Conservation (phyloP, 1,139 yeast species). For the Sugiyamaella xylanicola region DNA sequence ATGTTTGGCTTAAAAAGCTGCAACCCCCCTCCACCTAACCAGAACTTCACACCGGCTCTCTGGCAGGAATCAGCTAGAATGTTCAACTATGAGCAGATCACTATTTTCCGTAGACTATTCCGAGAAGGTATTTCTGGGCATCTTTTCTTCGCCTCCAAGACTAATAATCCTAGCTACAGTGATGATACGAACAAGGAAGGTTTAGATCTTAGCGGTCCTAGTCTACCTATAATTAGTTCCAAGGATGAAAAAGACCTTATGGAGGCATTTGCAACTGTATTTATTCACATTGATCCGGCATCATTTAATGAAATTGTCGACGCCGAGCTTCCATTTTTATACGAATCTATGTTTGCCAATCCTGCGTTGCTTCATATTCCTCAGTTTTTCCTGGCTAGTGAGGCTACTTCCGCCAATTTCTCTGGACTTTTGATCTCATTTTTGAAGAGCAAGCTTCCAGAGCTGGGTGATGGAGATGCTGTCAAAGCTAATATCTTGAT, state of each 20-base stretch:
- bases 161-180: constrained; percentile 40
- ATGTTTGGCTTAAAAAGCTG: constrained; percentile 88
- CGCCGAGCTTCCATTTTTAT: constrained; percentile 75
- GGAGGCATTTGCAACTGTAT: constrained; percentile 94
- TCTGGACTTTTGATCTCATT: constrained; percentile 84
- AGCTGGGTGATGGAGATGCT: constrained; percentile 78
- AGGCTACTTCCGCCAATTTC: constrained; percentile 88
- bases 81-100: constrained; percentile 78
- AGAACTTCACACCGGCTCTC: constrained; percentile 62
- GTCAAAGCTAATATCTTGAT: constrained; percentile 80
- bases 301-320: constrained; percentile 92
- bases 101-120: constrained; percentile 72
- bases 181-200: constrained; percentile 29
- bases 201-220: constrained; percentile 78
- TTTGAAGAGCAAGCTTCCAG: constrained; percentile 69
- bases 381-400: constrained; percentile 91
- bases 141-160: constrained; percentile 62
- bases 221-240: constrained; percentile 79
- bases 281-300: constrained; percentile 92
- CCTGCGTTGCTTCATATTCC: constrained; percentile 89
- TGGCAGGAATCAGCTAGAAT: constrained; percentile 92
- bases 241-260: constrained; percentile 93
- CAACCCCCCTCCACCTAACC: constrained; percentile 78
- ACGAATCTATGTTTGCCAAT: constrained; percentile 77
- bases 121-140: constrained; percentile 85